These are phyloP conservation scores for Xylaria polymorpha DNA, from an alignment of 2,329 filamentous ascomycete genomes.

Conservation along the genomic window DNA sequence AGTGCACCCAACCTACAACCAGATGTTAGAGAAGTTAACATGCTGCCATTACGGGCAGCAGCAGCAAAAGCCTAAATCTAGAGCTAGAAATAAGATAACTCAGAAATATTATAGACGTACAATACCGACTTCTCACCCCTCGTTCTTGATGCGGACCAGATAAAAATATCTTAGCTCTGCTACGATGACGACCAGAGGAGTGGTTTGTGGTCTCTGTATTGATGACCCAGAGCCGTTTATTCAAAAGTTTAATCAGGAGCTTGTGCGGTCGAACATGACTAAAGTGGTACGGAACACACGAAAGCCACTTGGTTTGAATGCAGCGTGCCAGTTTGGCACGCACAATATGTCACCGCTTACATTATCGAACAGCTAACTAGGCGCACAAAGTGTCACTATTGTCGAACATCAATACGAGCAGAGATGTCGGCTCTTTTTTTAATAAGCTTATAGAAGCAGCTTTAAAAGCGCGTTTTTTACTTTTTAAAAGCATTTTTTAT, in stretches of 20 bases:
- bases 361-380: not conserved
- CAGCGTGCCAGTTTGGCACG: not conserved
- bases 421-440: not conserved
- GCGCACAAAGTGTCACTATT: constrained; percentile 9
- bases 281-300: not conserved
- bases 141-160: constrained; percentile 60
- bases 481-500: no score
- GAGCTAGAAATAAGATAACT: constrained; percentile 59
- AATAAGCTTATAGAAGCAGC: no score
- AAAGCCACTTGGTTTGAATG: constrained; percentile 16
- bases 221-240: not conserved
- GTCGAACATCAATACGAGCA: not conserved
- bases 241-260: constrained; percentile 1
- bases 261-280: not conserved
- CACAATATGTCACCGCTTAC: constrained; percentile 10
- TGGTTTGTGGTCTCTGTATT: constrained; percentile 7
- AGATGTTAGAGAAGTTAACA: constrained; percentile 40
- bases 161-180: constrained; percentile 14
- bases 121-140: constrained; percentile 58
- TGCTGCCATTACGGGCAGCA: constrained; percentile 54
- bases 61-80: constrained; percentile 55
- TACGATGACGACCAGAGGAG: not conserved
- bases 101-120: constrained; percentile 63
- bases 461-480: no score
- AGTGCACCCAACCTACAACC: constrained; percentile 1